These are phyloP conservation scores for Pythium brachiatum DNA, from an alignment of 352 stramenopile genomes.

Conservation along the genomic window DNA sequence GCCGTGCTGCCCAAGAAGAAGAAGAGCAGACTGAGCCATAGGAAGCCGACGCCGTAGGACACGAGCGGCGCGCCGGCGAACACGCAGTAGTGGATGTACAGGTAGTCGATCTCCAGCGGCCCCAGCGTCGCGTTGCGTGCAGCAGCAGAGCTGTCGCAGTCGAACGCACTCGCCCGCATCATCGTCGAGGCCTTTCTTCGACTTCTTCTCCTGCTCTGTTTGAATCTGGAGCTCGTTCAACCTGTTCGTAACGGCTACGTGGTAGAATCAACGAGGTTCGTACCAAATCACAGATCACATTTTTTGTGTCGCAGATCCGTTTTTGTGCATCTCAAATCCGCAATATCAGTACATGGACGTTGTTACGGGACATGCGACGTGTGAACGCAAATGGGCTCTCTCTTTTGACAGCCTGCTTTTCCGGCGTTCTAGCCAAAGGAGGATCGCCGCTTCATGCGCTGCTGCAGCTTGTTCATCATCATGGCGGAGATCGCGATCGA, in stretches of 20 bases:
- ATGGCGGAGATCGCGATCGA: conserved; percentile 24
- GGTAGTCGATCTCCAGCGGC: conserved; percentile 75
- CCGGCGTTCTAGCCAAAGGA: conserved; percentile 35
- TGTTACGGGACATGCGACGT: neutral
- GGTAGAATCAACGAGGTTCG: too few relatives aligned
- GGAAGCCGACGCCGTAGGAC: conserved; percentile 47
- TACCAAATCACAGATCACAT: conserved; percentile 1
- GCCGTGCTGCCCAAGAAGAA: conserved; percentile 95
- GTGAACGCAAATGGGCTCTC: too few relatives aligned
- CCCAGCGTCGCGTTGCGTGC: conserved; percentile 61
- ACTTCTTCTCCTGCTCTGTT: neutral
- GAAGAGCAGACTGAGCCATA: conserved; percentile 77
- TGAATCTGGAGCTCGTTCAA: conserved; percentile 18
- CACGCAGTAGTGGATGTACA: conserved; percentile 75
- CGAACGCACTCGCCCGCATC: conserved; percentile 5
- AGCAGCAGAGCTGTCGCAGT: conserved; percentile 25
- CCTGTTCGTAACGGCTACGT: neutral
- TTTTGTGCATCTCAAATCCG: too few relatives aligned
- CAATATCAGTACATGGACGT: neutral
- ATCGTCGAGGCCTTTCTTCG: neutral
- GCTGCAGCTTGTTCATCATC: conserved; percentile 53
- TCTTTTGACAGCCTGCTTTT: too few relatives aligned
- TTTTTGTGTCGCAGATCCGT: too few relatives aligned
- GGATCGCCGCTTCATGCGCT: conserved; percentile 53
- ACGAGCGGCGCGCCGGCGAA: conserved; percentile 44